These are phyloP conservation scores for Chaetomium strumarium DNA, from an alignment of 2,329 filamentous ascomycete genomes.

Conservation along the genomic window DNA sequence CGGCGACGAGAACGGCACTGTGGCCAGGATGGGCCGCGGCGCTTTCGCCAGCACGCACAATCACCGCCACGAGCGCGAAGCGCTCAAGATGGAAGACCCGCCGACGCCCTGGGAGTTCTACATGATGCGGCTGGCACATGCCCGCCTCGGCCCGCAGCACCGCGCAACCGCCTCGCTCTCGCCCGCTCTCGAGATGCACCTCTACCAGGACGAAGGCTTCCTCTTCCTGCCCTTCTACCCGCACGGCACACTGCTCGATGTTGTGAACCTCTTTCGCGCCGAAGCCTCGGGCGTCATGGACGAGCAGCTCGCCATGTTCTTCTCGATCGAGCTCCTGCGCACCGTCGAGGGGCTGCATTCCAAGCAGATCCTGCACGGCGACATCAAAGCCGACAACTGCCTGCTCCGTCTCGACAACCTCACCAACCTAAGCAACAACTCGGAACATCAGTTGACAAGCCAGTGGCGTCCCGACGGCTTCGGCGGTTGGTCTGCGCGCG, in stretches of 20 bases:
- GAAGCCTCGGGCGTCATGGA: slow-evolving; percentile 75
- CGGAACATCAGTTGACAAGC: slow-evolving; percentile 41
- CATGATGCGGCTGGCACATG: slow-evolving; percentile 79
- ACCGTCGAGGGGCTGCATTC: slow-evolving; percentile 82
- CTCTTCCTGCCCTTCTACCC: slow-evolving; percentile 81
- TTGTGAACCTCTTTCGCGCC: slow-evolving; percentile 78
- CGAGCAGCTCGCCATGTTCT: slow-evolving; percentile 90
- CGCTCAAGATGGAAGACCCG: slow-evolving; percentile 90
- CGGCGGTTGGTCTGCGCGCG: slow-evolving; percentile 73
- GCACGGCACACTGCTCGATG: slow-evolving; percentile 89
- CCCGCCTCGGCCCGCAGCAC: slow-evolving; percentile 64
- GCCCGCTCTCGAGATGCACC: slow-evolving; percentile 80
- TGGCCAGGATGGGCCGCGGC: slow-evolving; percentile 57
- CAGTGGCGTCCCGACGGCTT: slow-evolving; percentile 69
- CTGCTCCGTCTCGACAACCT: slow-evolving; percentile 69
- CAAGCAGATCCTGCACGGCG: slow-evolving; percentile 78
- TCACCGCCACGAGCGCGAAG: slow-evolving; percentile 61
- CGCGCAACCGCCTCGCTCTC: slow-evolving; percentile 74
- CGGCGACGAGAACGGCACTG: slow-evolving; percentile 40
- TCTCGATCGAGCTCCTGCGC: slow-evolving; percentile 82
- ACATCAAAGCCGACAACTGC: slow-evolving; percentile 94
- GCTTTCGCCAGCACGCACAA: slow-evolving; percentile 47
- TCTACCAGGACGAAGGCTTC: slow-evolving; percentile 86
- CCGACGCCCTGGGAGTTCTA: slow-evolving; percentile 93
- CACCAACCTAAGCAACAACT: slow-evolving; percentile 30